These are phyloP conservation scores for Candida railenensis DNA, from an alignment of 805 yeast genomes.

Conservation along the genomic window DNA sequence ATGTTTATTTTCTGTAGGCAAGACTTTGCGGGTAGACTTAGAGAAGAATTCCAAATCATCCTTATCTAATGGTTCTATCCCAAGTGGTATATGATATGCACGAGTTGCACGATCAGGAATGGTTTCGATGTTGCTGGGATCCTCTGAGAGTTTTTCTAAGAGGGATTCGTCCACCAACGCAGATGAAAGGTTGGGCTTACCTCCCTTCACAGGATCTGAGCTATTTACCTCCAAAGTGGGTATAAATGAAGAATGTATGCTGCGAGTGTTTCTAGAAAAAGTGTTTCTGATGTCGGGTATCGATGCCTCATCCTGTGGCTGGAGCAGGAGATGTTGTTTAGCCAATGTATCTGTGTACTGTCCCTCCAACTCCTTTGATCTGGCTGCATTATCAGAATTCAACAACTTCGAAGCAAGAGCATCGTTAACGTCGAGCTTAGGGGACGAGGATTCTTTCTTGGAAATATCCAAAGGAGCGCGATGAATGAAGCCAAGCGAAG, in stretches of 20 bases:
- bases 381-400: constrained; percentile 16
- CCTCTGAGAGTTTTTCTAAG: constrained; percentile 19
- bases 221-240: constrained; percentile 9
- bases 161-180: constrained; percentile 4
- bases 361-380: constrained; percentile 19
- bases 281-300: constrained; percentile 13
- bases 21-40: constrained; percentile 19
- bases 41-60: constrained; percentile 22
- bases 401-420: constrained; percentile 9
- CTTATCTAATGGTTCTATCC: constrained; percentile 40
- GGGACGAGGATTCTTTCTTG: not conserved
- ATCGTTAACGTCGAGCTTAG: not conserved
- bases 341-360: constrained; percentile 24
- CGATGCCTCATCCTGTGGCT: constrained; percentile 8
- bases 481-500: constrained; percentile 35
- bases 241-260: constrained; percentile 21
- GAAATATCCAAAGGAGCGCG: not conserved
- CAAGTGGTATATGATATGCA: constrained; percentile 37
- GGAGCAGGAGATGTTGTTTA: constrained; percentile 12
- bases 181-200: not conserved
- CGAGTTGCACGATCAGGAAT: constrained; percentile 41
- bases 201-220: constrained; percentile 28
- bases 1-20: constrained; percentile 16
- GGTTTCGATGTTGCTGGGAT: constrained; percentile 47
- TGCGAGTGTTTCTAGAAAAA: constrained; percentile 13